phyloP scores from a whole-genome alignment of 2,329 filamentous ascomycete species.

The Colletotrichum lindemuthianum region DNA sequence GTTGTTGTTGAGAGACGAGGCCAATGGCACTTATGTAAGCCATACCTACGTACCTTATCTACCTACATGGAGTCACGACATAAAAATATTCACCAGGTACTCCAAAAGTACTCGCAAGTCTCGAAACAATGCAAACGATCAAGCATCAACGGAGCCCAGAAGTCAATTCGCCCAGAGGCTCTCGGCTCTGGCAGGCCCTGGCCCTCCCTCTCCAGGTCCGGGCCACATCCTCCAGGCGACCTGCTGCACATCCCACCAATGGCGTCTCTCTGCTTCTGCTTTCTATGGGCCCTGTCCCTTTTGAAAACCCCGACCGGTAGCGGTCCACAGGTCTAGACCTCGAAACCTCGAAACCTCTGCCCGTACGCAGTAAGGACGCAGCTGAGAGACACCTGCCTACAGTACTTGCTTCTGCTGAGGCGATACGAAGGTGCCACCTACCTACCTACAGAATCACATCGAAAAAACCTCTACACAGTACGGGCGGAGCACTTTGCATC shows the following conservation, averaged over 20 bases:
- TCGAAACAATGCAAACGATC: slow-evolving; percentile 14
- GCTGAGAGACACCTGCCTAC: too few relatives aligned
- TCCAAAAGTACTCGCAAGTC: slow-evolving; percentile 14
- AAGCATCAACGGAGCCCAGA: slow-evolving; percentile 27
- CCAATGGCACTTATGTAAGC: too few relatives aligned
- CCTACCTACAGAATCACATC: too few relatives aligned
- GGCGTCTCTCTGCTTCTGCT: too few relatives aligned
- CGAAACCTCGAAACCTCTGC: background rate
- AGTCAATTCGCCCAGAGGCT: slow-evolving; percentile 29
- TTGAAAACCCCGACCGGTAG: slow-evolving; percentile 26
- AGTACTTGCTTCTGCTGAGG: too few relatives aligned
- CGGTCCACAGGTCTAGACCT: slow-evolving; percentile 28
- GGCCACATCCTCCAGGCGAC: background rate
- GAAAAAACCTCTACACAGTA: too few relatives aligned
- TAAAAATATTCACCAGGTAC: background rate
- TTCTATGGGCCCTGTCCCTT: background rate
- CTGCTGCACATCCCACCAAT: too few relatives aligned
- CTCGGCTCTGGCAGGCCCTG: slow-evolving; percentile 16
- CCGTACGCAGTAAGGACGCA: too few relatives aligned
- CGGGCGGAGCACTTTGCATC: too few relatives aligned
- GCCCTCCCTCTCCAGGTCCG: slow-evolving; percentile 8
- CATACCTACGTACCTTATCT: background rate
- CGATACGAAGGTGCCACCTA: too few relatives aligned
- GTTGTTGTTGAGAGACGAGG: too few relatives aligned
- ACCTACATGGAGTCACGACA: background rate